A percentile compares a stretch with the other conserved stretches of the same genome.
phyloP scores from a whole-genome alignment of 345 rosid genomes.

The Camelina laxa region DNA sequence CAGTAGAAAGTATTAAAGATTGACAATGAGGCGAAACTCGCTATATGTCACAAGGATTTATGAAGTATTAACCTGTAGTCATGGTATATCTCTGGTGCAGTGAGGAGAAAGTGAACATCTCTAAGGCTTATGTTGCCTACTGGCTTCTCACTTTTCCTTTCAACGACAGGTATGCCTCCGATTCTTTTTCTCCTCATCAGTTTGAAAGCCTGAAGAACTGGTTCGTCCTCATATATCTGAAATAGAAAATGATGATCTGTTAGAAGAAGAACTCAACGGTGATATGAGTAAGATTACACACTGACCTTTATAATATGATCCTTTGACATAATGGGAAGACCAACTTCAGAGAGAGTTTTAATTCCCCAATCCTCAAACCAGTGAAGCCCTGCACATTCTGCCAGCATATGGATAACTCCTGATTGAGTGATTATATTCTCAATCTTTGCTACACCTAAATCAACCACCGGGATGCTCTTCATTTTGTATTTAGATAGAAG shows the following conservation, averaged over 20 bases:
- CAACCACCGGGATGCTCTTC: slow-evolving; percentile 96
- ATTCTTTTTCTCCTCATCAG: slow-evolving; percentile 79
- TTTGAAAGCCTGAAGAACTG: slow-evolving; percentile 98
- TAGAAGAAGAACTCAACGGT: neutral
- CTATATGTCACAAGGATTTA: slow-evolving; percentile 4
- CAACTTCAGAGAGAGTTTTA: slow-evolving; percentile 81
- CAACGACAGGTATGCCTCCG: slow-evolving; percentile 86
- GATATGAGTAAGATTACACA: slow-evolving; percentile 23
- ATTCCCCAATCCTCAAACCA: slow-evolving; percentile 98
- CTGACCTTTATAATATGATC: slow-evolving; percentile 65
- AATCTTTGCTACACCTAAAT: slow-evolving; percentile 75
- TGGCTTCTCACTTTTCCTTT: slow-evolving; percentile 61
- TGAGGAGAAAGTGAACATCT: slow-evolving; percentile 89
- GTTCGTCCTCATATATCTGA: slow-evolving; percentile 86
- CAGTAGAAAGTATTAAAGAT: slow-evolving; percentile 24
- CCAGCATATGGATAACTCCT: slow-evolving; percentile 96
- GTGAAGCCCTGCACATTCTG: slow-evolving; percentile 88
- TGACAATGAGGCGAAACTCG: neutral
- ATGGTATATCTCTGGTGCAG: slow-evolving; percentile 90
- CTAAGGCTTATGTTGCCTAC: slow-evolving; percentile 89
- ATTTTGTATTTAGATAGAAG: slow-evolving; percentile 96
- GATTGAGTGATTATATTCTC: slow-evolving; percentile 90
- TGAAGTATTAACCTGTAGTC: slow-evolving; percentile 66
- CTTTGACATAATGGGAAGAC: slow-evolving; percentile 75
- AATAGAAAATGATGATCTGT: slow-evolving; percentile 13